Base-by-base conservation (phyloP, 331 rosid species). In the Quercus tomentella region DNA sequence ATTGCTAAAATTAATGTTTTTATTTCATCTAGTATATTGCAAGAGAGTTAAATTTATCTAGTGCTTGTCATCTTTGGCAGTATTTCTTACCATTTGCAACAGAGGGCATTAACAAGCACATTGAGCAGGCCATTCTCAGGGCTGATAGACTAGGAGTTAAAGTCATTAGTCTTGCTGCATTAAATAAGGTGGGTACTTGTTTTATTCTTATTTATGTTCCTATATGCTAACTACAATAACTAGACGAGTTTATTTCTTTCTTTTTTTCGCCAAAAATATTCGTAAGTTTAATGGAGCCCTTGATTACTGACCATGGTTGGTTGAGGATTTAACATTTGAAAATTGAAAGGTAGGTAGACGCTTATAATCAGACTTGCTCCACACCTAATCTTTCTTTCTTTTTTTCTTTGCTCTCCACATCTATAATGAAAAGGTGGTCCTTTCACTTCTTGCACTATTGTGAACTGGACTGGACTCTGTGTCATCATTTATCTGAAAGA, bases 141-240 rank as follows among this genome's bases (percentile, higher is more conserved):
- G 99, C 99, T 20, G 97, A 96, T 74, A 92, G 82, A 76, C 71
- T 93, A 60, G 98, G 99, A 3, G 93, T 96, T 21, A 86, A 89
- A 85, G 99, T 96, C 84, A 92, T 96, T 43, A 96, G 99, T 86
- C 94, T 96, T 15, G 97, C 99, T 72, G 99, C 99, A 74, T 82
- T 96, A 75, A 96, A 93, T 86, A 93, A 96, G 99, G 99, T 96
- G 65, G 80, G 82, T 65, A 17, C 23, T 14, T 65, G 21, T 57
- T 67, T 68, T 45, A 60, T 20, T 6, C 54, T 51, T 41, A 41
- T 56, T 28, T 41, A 0, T 41, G 12, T 41, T 2, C 45, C 11
- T 2, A 8, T 8, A 41, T 8, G 45, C 11, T 41, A 41, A 8
- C 12, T 37, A 37, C 11, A 7, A 37, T 37, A 7, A 7, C 43